Evolutionary conservation across 164 flowering plant species (phyloP), one percentile per base, ranked within the genome.

Genomic region (Protea cynaroides): DNA sequence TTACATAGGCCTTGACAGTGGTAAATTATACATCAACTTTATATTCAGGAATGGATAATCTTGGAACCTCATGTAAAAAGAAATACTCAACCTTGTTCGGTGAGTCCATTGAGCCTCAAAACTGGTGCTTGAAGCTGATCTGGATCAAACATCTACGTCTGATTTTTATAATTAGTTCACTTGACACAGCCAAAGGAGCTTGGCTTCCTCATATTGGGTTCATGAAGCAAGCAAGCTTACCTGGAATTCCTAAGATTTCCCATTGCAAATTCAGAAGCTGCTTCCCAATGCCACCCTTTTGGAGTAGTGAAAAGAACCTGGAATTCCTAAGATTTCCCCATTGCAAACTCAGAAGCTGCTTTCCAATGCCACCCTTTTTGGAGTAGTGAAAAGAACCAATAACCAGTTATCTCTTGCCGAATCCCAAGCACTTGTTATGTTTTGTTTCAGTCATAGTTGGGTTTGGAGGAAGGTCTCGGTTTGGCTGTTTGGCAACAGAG

Each of bases 381-480:
- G 25, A 53, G 17, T 25, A 52, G 34, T 19, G 19, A 38, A 58
- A 38, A 25, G 57, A 25, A n/a, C n/a, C n/a, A n/a, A n/a, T n/a
- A n/a, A n/a, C 24, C 34, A 63, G 58, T 76, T 68, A 90, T 76
- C 78, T 74, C 75, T 73, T 87, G 61, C 83, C 79, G 60, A 94
- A 91, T 84, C 90, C 85, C 77, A 94, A 78, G 79, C 99, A 91
- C 73, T 77, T 87, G 81, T 84, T 86, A 76, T 88, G 83, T 77
- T 80, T 92, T 58, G 61, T 46, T 71, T 92, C 97, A 12, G 85
- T 66, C 9, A 86, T 72, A 58, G 79, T 83, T 3, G 87, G 68
- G 62, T 65, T 74, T 15, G 69, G 59, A 51, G 75, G 57, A 11
- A 75, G 78, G 23, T 57, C 65, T 43, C 70, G 72, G 58, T 83